These are phyloP conservation scores for Mediolabrus comicus DNA, from an alignment of 108 stramenopile genomes.

Conservation along the genomic window DNA sequence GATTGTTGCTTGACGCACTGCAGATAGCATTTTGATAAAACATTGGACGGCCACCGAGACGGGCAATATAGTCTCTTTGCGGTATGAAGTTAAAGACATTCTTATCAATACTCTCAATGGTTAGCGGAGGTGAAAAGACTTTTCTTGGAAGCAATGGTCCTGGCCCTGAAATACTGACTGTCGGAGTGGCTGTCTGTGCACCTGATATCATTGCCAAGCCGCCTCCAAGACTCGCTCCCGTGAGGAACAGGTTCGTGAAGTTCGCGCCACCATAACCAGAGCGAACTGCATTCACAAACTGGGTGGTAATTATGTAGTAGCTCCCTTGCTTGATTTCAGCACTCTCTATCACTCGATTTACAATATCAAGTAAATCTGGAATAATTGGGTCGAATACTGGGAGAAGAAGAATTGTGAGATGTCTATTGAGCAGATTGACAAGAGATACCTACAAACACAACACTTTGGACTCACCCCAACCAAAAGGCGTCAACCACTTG, in stretches of 20 bases:
- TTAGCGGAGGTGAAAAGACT: constrained; percentile 64
- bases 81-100: constrained; percentile 85
- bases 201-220: constrained; percentile 83
- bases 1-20: constrained; percentile 37
- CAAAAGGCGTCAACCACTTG: constrained; percentile 61
- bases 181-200: constrained; percentile 63
- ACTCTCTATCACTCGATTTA: constrained; percentile 32
- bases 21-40: constrained; percentile 45
- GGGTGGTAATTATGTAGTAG: constrained; percentile 40
- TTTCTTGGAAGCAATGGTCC: constrained; percentile 62
- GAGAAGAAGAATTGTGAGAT: neutral
- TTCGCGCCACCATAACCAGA: constrained; percentile 24
- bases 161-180: constrained; percentile 74
- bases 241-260: constrained; percentile 27
- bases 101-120: constrained; percentile 49
- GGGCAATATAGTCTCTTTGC: constrained; percentile 69
- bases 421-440: neutral
- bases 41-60: constrained; percentile 55
- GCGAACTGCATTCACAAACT: constrained; percentile 35
- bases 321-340: constrained; percentile 28
- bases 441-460: too few relatives aligned
- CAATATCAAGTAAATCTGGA: constrained; percentile 43
- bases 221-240: constrained; percentile 58
- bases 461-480: constrained; percentile 34
- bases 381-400: constrained; percentile 65